Base-by-base conservation (phyloP, 148 eudicot genomes). In the Polygonum aviculare region DNA sequence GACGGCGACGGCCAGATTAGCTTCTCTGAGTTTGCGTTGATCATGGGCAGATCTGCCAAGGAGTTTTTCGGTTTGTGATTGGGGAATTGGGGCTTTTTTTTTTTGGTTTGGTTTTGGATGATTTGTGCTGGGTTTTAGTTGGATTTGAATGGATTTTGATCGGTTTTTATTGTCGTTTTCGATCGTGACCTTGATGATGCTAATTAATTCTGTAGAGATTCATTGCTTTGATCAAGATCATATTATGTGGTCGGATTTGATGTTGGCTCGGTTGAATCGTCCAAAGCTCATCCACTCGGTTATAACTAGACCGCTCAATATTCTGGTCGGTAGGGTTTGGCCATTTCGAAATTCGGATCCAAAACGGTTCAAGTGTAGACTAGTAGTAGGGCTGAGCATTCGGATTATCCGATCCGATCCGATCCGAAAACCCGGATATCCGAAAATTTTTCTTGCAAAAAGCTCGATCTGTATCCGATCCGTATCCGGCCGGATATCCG, bases 21-120 rank as follows among this genome's bases (percentile, higher is more conserved):
- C 48, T 86, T 88, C 38, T 33, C 76, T 16, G 89, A 88, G 38
- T 88, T 88, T 60, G 82, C 87, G 0, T 52, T 39, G 14, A 77
- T 86, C 12, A 41, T 88, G 82, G 89, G 81, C 0, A 86, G 55
- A 77, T 88, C 88, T 5, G 87, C 89, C 0, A 75, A 77, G 9
- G 80, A 78, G 48, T 82, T 79, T 50, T 81, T 88, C 3, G 82
- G 87, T 11, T 7, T 72, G 74, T 19, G 35, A 57, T 48, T 26
- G 31, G 51, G 14, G 7, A 14, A 4, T 12, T 12, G 63, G 63
- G 22, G 0, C 1, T 26, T 26, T 26, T 26, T 26, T 26, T 26
- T 26, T 1, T 57, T 22, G 63, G 8, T 57, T 26, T 33, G 12
- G 63, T 26, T 57, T 57, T 57, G 63, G 63, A 31, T 57, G 7